Evolutionary conservation across 1,139 yeast genomes (phyloP), one percentile per base, ranked within the genome.

Genomic region (Yamadazyma epiphylla): DNA sequence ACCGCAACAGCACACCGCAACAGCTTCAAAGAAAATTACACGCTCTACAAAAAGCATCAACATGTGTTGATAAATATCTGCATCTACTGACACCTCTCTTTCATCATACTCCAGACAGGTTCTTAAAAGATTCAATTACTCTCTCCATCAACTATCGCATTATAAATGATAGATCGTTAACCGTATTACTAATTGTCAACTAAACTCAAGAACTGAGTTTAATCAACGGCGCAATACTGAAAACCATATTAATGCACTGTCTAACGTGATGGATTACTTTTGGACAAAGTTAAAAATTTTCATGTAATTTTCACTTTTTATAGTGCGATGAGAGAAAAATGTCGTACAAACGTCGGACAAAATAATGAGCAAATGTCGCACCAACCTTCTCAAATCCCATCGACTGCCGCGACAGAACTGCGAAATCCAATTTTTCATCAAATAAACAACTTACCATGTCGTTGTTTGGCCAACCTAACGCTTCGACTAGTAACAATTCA

Each of bases 51-150:
- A 19, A 8, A 15, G 8, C 7, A 24, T 7, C n/a, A 13, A 15
- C 24, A n/a, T 13, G 14, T 19, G 11, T 23, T 14, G 11, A 10
- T 22, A 33, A 39, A 57, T 67, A 55, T 68, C 31, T 59, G 73
- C 51, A 63, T 54, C 73, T 51, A 47, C 74, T 68, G 74, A 68
- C 74, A 68, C 74, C 73, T 67, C 73, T 67, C 74, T 67, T 62
- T 68, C 74, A 68, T 49, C 22, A 41, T 40, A 38, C 38, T 67
- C 74, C 74, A 68, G 73, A 68, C 73, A 67, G 60, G 74, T 67
- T 68, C 74, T 68, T 67, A 64, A 57, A 53, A 58, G 66, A 53
- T 49, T 51, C 66, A 55, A 29, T 62, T 58, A 33, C 31, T 68
- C 69, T 68, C 46, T 64, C 74, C 74, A 63, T 62, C 69, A 60